A percentile compares a stretch with the other conserved stretches of the same genome.
These are phyloP conservation scores for Pontederia crassipes DNA, from an alignment of 176 grass and related monocot genomes.

Conservation along the genomic window DNA sequence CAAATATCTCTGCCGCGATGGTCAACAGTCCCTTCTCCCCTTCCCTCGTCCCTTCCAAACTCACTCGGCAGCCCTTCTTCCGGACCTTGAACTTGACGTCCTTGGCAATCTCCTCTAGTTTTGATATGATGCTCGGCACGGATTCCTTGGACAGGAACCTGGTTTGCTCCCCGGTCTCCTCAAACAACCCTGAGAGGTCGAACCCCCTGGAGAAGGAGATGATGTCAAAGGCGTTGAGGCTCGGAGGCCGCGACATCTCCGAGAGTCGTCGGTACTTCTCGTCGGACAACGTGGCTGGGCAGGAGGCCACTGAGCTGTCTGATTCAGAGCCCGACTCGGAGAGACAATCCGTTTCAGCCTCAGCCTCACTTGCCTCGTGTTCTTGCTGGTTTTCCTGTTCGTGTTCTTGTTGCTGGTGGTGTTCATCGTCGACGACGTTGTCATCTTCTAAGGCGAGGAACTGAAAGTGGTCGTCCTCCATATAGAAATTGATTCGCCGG, in stretches of 20 bases:
- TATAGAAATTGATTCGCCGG: conserved; percentile 15
- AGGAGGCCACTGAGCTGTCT: neutral
- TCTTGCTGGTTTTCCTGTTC: too few species aligned
- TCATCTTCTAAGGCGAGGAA: too few species aligned
- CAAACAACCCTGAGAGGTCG: conserved; percentile 74
- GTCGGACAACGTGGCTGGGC: neutral
- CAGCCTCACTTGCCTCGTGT: too few species aligned
- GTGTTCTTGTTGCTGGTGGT: conserved; percentile 4
- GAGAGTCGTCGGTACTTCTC: neutral
- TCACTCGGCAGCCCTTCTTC: conserved; percentile 63
- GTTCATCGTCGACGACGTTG: conserved; percentile 14
- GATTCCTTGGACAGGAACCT: conserved; percentile 68
- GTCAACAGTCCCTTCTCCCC: conserved; percentile 66
- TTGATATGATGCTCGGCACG: conserved; percentile 69
- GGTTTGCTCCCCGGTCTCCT: conserved; percentile 34
- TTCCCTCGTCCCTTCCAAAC: conserved; percentile 56
- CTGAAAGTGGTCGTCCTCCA: neutral
- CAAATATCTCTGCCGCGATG: conserved; percentile 77
- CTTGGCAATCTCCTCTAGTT: conserved; percentile 76
- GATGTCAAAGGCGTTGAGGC: conserved; percentile 80
- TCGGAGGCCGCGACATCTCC: conserved; percentile 28
- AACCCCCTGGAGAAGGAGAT: conserved; percentile 74
- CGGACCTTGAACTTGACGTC: conserved; percentile 64
- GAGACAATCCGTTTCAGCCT: neutral
- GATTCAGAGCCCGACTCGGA: neutral